These are phyloP conservation scores for Chrysochromulina parva DNA, from an alignment of 78 protist genomes.

Conservation along the genomic window DNA sequence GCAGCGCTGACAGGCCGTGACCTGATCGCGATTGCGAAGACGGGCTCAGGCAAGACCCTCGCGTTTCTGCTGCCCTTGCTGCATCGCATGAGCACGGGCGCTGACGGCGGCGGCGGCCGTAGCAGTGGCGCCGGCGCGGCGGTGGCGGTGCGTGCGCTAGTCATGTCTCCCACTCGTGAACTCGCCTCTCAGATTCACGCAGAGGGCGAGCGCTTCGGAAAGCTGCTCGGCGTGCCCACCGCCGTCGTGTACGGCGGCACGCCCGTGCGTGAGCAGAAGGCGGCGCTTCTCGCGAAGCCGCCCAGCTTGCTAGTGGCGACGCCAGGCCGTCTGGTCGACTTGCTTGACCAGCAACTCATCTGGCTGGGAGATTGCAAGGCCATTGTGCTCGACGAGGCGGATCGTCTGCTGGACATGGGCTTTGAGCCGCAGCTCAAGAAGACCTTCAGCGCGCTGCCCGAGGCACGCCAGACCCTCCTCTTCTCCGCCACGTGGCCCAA, in stretches of 20 bases:
- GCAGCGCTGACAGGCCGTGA: constrained; percentile 83
- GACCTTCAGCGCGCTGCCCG: not conserved
- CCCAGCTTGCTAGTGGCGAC: constrained; percentile 56
- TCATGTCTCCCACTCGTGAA: constrained; percentile 72
- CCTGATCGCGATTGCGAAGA: constrained; percentile 89
- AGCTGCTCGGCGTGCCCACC: not conserved
- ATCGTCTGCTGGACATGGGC: constrained; percentile 88
- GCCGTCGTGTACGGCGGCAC: constrained; percentile 53
- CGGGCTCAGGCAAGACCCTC: constrained; percentile 99
- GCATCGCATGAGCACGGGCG: not conserved
- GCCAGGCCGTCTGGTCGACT: constrained; percentile 61
- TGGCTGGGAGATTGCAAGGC: not conserved
- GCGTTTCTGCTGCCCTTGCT: constrained; percentile 91
- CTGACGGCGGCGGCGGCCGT: too few species aligned
- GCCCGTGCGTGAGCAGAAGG: not conserved
- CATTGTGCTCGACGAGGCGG: constrained; percentile 88
- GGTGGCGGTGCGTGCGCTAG: constrained; percentile 34
- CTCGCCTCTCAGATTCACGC: constrained; percentile 59
- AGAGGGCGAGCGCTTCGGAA: constrained; percentile 46
- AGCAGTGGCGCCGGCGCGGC: not conserved
- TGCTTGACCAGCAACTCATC: not conserved
- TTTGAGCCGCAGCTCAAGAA: constrained; percentile 51
- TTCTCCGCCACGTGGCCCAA: constrained; percentile 60
- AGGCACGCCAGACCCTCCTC: constrained; percentile 51
- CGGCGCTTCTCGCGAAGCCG: not conserved